phyloP scores from a whole-genome alignment of 371 early-diverging fungal species.

The Caulochytrium protostelioides region DNA sequence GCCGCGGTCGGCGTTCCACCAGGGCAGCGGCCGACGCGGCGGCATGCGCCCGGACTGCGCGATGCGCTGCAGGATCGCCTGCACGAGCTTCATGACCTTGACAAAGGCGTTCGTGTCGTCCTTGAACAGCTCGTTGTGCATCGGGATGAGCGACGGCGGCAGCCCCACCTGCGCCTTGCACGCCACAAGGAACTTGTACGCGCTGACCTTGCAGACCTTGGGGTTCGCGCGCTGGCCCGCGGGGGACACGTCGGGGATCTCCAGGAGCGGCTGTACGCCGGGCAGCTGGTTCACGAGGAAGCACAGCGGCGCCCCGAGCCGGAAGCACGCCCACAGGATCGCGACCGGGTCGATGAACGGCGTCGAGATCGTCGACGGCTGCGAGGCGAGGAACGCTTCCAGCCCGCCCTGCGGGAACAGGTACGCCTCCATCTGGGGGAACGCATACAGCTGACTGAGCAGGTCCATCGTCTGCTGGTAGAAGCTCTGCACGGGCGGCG shows the following conservation, averaged over 20 bases:
- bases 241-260: constrained; percentile 17
- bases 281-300: constrained; percentile 54
- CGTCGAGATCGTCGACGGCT: constrained; percentile 3
- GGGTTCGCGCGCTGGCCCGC: constrained; percentile 21
- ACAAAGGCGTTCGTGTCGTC: constrained; percentile 89
- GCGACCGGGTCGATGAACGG: constrained; percentile 47
- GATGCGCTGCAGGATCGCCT: constrained; percentile 9
- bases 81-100: constrained; percentile 32
- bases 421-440: constrained; percentile 20
- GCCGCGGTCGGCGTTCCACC: too few species aligned
- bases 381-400: constrained; percentile 5
- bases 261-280: constrained; percentile 26
- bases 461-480: constrained; percentile 16
- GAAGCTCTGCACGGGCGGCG: too few species aligned
- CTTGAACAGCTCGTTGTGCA: constrained; percentile 64
- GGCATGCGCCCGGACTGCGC: constrained; percentile 8
- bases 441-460: constrained; percentile 17
- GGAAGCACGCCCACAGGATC: constrained; percentile 65
- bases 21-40: constrained; percentile 13
- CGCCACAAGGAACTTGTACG: constrained; percentile 54
- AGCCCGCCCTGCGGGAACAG: constrained; percentile 21
- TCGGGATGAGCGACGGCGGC: too few species aligned
- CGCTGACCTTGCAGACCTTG: constrained; percentile 60
- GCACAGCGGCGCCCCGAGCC: constrained; percentile 71
- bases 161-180: constrained; percentile 43